Conservation (phyloP, 495 filamentous ascomycete genomes). For the Xylaria intraflava region DNA sequence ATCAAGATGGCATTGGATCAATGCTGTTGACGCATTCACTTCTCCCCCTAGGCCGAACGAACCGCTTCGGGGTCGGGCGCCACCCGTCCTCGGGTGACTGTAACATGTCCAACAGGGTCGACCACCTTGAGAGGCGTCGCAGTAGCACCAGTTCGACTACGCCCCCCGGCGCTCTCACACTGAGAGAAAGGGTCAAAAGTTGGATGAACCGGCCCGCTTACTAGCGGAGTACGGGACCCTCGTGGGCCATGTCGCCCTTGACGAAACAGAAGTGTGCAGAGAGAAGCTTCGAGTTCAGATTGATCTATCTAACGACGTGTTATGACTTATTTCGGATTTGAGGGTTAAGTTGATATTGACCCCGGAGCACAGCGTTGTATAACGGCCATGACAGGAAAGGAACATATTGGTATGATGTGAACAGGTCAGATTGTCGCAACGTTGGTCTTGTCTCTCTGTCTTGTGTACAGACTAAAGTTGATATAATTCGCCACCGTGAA, state of each 20-base stretch:
- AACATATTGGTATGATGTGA: too few relatives aligned
- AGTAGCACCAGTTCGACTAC: slow-evolving; percentile 14
- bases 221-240: neutral
- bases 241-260: neutral
- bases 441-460: too few relatives aligned
- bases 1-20: slow-evolving; percentile 1
- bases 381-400: too few relatives aligned
- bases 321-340: too few relatives aligned
- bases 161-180: neutral
- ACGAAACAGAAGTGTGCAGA: neutral
- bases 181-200: slow-evolving; percentile 19
- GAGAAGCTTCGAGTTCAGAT: neutral
- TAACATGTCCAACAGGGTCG: slow-evolving; percentile 18
- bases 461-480: too few relatives aligned
- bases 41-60: slow-evolving; percentile 21
- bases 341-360: too few relatives aligned
- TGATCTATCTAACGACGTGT: neutral
- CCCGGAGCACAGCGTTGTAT: too few relatives aligned
- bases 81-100: slow-evolving; percentile 23
- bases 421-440: too few relatives aligned
- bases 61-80: slow-evolving; percentile 21
- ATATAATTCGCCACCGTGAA: too few relatives aligned
- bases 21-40: neutral
- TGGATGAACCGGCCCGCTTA: slow-evolving; percentile 26
- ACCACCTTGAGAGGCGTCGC: slow-evolving; percentile 23